These are phyloP conservation scores for Dryas alaskensis DNA, from an alignment of 306 rosid genomes.

Conservation along the genomic window DNA sequence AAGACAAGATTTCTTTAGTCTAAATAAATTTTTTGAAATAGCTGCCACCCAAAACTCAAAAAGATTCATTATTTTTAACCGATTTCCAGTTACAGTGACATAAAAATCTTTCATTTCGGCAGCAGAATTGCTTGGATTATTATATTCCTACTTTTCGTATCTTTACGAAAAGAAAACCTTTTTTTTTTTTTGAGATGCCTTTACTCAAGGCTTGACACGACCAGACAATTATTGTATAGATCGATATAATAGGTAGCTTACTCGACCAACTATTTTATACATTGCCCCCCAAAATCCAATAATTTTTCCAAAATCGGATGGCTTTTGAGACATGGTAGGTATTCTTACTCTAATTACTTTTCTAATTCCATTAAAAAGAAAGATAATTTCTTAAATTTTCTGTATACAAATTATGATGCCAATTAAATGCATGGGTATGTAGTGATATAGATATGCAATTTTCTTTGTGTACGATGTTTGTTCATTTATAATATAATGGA, in stretches of 20 bases:
- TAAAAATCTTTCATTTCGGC: neutral
- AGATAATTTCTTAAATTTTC: too few relatives aligned
- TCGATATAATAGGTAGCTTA: neutral
- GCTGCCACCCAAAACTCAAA: too few relatives aligned
- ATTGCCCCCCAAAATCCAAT: neutral
- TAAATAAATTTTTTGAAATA: too few relatives aligned
- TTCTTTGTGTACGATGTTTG: too few relatives aligned
- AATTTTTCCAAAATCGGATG: neutral
- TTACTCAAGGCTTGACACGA: neutral
- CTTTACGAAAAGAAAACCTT: neutral
- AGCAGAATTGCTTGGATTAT: neutral
- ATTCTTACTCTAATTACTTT: neutral
- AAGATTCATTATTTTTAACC: too few relatives aligned
- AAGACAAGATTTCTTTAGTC: too few relatives aligned
- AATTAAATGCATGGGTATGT: too few relatives aligned
- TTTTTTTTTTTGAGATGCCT: neutral
- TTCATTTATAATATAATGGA: too few relatives aligned
- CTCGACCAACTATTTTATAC: too few relatives aligned
- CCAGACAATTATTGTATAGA: neutral
- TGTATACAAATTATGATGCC: too few relatives aligned
- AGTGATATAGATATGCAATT: too few relatives aligned
- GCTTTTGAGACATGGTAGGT: neutral
- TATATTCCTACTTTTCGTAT: neutral
- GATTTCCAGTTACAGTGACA: too few relatives aligned
- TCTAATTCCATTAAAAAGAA: neutral